A percentile compares a stretch with the other conserved stretches of the same genome.
Conservation (phyloP, 2,329 filamentous ascomycete species). For the Calonectria henricotiae region DNA sequence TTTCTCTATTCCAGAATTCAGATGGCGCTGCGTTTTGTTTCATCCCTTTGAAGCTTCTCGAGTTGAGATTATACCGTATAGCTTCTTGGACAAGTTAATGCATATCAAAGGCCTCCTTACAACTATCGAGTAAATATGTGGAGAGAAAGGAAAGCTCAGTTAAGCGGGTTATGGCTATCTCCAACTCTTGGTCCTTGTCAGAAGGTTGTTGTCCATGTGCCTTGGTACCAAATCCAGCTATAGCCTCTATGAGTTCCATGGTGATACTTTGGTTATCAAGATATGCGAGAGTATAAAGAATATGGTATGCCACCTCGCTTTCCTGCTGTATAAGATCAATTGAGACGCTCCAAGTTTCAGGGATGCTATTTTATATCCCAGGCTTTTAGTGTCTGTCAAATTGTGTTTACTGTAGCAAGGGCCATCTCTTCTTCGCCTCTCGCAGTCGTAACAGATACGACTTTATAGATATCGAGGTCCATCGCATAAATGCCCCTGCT, state of each 20-base stretch:
- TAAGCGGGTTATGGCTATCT: conserved; percentile 50
- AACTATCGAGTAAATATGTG: conserved; percentile 24
- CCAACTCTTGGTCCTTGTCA: conserved; percentile 11
- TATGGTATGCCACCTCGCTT: conserved; percentile 50
- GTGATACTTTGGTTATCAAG: conserved; percentile 56
- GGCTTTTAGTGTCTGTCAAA: conserved; percentile 52
- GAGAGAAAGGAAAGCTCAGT: conserved; percentile 57
- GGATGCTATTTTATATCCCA: conserved; percentile 54
- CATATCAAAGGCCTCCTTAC: conserved; percentile 51
- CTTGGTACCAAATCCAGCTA: conserved; percentile 20
- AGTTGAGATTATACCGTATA: conserved; percentile 37
- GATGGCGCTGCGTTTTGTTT: not conserved
- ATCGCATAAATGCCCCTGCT: conserved; percentile 54
- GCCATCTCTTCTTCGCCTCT: conserved; percentile 47
- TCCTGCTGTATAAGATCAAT: conserved; percentile 54
- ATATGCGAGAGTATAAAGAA: conserved; percentile 55
- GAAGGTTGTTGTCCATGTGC: not conserved
- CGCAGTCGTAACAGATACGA: conserved; percentile 52
- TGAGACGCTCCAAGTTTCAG: conserved; percentile 57
- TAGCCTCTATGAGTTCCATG: conserved; percentile 48
- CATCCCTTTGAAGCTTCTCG: not conserved
- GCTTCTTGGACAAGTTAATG: conserved; percentile 56
- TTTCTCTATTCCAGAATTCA: not conserved
- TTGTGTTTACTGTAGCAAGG: conserved; percentile 44
- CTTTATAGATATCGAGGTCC: conserved; percentile 46